Base-by-base conservation (phyloP, 2,329 filamentous ascomycete genomes). In the Neoarthrinium moseri region DNA sequence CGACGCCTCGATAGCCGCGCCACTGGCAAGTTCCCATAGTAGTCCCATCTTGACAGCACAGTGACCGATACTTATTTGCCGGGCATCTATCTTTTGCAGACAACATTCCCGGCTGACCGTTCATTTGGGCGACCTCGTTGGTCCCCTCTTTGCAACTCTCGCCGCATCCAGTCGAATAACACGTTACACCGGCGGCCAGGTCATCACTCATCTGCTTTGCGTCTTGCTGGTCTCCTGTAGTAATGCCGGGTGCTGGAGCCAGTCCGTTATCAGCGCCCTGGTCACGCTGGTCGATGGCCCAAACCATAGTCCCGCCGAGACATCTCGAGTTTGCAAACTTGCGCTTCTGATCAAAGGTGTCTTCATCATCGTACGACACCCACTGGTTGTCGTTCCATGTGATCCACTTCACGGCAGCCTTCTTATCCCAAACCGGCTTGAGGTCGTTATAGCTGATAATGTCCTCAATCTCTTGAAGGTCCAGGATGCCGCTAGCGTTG, bases 11-110 rank as follows among this genome's bases (percentile, higher is more conserved):
- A 38, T 55, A 65, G 3, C 45, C 45, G 11, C 45, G 34, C 61
- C 62, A 65, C 18, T 52, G 50, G 46, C 62, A 65, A 13, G 34
- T 57, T 10, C 62, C 62, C 45, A 58, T 46, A 2, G 17, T 24
- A 1, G 36, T 34, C 6, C 57, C 49, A 33, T 52, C 37, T 29
- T 56, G 46, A 41, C 63, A 66, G 43, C 63, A 66, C 6, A 64
- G 38, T 5, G 17, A 45, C 6, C 54, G 59, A 30, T 59, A 61
- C 30, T 59, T 33, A 2, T 53, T 48, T 15, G 55, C 57, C 1
- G 45, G 23, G 45, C 63, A 66, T 6, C 54, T 49, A 11, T 54
- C 51, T 7, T 35, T 49, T 5, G 57, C 60, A 12, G 50, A 52
- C 3, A 61, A 33, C 13, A 53, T 38, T 3, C 59, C 60, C 1